Conservation (phyloP, 768 basidiomycete genomes). For the Pseudohyphozyma bogoriensis region DNA sequence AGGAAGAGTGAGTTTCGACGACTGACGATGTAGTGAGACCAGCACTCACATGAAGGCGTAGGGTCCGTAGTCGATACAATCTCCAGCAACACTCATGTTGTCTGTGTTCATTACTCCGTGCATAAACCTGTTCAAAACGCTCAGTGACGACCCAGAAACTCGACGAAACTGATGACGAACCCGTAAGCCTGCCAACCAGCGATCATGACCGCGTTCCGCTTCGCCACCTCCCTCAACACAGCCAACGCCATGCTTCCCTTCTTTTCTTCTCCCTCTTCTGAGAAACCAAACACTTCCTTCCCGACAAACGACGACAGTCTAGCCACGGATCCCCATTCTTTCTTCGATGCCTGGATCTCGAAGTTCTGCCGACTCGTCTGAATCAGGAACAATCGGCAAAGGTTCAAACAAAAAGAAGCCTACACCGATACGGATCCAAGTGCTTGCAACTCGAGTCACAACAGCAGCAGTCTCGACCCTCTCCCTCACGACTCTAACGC, state of each 20-base stretch:
- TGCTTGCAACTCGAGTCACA: conserved; percentile 27
- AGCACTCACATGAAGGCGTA: conserved; percentile 27
- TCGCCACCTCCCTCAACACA: conserved; percentile 65
- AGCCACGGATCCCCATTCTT: conserved; percentile 62
- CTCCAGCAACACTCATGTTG: conserved; percentile 49
- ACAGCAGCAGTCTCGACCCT: conserved; percentile 44
- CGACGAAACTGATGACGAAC: conserved; percentile 44
- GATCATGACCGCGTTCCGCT: conserved; percentile 81
- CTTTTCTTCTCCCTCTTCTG: background rate
- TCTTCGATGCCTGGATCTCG: conserved; percentile 28
- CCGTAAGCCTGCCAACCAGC: conserved; percentile 93
- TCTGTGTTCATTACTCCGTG: conserved; percentile 80
- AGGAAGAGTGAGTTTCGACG: too few relatives aligned
- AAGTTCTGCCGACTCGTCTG: conserved; percentile 46
- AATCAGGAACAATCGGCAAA: conserved; percentile 51
- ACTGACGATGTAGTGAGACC: too few relatives aligned
- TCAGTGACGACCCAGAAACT: background rate
- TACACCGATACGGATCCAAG: conserved; percentile 60
- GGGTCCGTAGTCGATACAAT: conserved; percentile 50
- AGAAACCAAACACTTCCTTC: conserved; percentile 25
- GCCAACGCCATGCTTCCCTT: conserved; percentile 4
- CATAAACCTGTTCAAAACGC: conserved; percentile 1
- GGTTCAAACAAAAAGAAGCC: background rate
- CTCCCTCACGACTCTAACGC: conserved; percentile 67
- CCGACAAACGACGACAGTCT: conserved; percentile 54